Evolutionary conservation across 177 flowering plant species (phyloP), one percentile per base, ranked within the genome.

Genomic region (Vitis hybrid): DNA sequence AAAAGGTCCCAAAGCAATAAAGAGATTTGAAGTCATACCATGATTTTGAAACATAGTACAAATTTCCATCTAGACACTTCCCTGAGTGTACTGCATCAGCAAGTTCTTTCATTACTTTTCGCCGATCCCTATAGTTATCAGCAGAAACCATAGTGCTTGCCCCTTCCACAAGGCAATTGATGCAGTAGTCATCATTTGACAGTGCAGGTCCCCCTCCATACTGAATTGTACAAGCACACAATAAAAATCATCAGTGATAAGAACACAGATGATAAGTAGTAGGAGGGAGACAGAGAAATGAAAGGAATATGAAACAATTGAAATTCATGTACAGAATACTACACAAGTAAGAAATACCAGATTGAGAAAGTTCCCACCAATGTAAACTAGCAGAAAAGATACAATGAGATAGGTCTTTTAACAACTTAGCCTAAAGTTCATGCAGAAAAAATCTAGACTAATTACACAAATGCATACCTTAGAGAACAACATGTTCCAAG

Each of bases 21-120:
- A 67, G 17, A 62, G 26, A 71, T 32, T 23, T 23, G 49, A 9
- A 62, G 11, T 2, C 79, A 66, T 89, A 93, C 97, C 99, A 95
- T 56, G 89, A 1, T 77, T 74, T 91, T 4, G 99, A 90, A 15
- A 95, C 86, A 80, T 77, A 88, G 75, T 89, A 91, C 57, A 64
- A 66, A 32, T 66, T 64, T 62, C 86, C 97, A 73, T 89, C 97
- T 14, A 55, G 19, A 86, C 49, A 73, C 48, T 84, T 87, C 63
- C 98, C 93, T 5, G 93, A 71, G 69, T 91, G 85, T 68, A 86
- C 93, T 66, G 82, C 85, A 69, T 81, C 87, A 19, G 97, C 99
- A 75, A 95, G 70, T 71, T 85, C 87, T 74, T 83, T 91, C 94
- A 95, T 85, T 58, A 71, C 61, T 75, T 75, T 77, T 82, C 96